These are phyloP conservation scores for Hippophae tibetana DNA, from an alignment of 306 rosid species.

Conservation along the genomic window DNA sequence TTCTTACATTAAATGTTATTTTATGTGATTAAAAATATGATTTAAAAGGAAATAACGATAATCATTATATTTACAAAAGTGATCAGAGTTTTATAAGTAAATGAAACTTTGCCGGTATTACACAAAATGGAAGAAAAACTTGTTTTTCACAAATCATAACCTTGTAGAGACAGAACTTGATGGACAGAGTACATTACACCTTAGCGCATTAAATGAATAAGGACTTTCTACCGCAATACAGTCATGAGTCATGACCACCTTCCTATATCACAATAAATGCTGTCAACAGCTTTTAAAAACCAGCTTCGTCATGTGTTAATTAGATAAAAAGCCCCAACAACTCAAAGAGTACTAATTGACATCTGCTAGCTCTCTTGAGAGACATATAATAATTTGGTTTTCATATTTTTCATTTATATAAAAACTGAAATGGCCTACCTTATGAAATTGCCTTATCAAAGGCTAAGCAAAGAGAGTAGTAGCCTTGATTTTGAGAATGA, in stretches of 20 bases:
- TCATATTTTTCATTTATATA: neutral
- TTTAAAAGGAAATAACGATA: too few species aligned
- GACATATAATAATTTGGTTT: neutral
- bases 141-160: too few species aligned
- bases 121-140: too few species aligned
- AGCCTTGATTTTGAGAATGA: conserved; percentile 16
- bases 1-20: too few species aligned
- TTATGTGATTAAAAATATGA: too few species aligned
- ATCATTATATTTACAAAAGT: too few species aligned
- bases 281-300: conserved; percentile 15
- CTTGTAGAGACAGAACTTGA: too few species aligned
- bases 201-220: neutral
- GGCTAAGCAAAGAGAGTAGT: conserved; percentile 22
- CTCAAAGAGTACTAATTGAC: neutral
- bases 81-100: too few species aligned
- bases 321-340: conserved; percentile 12
- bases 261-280: conserved; percentile 27
- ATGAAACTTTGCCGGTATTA: too few species aligned
- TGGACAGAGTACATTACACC: neutral
- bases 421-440: conserved; percentile 16
- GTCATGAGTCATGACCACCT: conserved; percentile 7
- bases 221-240: neutral
- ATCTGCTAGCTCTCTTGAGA: neutral
- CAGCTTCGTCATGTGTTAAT: conserved; percentile 4
- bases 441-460: conserved; percentile 41